Evolutionary conservation across 345 rosid genomes (phyloP), one percentile per base, ranked within the genome.

Genomic region (Heritiera littoralis): DNA sequence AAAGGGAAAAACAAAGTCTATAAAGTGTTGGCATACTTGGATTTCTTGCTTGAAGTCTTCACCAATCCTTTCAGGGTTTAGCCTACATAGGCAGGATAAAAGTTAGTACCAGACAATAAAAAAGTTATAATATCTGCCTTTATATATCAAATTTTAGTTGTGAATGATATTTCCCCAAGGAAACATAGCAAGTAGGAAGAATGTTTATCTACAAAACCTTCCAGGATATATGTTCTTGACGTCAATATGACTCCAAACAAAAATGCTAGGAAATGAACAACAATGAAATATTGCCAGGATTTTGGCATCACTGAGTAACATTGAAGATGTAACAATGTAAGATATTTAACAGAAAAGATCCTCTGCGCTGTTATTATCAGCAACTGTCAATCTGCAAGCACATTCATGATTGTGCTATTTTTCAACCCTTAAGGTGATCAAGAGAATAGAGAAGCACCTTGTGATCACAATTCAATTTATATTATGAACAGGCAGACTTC

Each of bases 1-100:
- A 17, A 49, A 38, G 68, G 11, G 18, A 60, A 72, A 38, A 71
- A 5, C 17, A 13, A 66, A 72, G 68, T 76, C 6, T 9, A 6
- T 18, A 4, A 76, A 80, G 55, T 65, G 38, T 69, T 46, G 56
- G 65, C 82, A 72, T 84, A 93, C 98, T 82, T 95, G 98, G 80
- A 92, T 86, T 87, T 95, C 98, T 89, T 95, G 88, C 87, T 89
- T 93, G 86, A 93, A 93, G 84, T 95, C 98, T 78, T 96, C 98
- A 51, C 94, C 97, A 80, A 92, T 90, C 84, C 99, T 88, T 82
- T 95, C 99, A 55, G 99, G 98, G 84, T 95, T 95, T 73, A 95
- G 72, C 87, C 99, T 95, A 77, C 56, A 74, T 4, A 65, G 32
- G 65, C 20, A 55, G 60, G 48, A 56, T 11, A 66, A 59, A 67